Base-by-base conservation (phyloP, 805 yeast genomes). In the Suhomyces vadensis region DNA sequence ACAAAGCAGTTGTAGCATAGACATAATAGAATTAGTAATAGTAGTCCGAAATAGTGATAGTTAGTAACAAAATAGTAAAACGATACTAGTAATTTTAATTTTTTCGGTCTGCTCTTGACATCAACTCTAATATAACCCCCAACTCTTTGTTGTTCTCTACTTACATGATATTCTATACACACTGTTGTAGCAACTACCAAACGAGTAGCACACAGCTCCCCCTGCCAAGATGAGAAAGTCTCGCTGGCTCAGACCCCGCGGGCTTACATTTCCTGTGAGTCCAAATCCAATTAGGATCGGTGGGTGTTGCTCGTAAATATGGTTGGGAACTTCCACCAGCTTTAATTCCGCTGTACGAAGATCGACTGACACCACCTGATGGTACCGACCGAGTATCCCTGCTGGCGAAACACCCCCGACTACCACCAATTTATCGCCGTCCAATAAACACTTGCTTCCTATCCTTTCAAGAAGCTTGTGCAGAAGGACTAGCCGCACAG, bases 121-220 rank as follows among this genome's bases (percentile, higher is more conserved):
- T n/a, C n/a, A n/a, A n/a, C n/a, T n/a, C n/a, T n/a, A n/a, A n/a
- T n/a, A n/a, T n/a, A n/a, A n/a, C n/a, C n/a, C n/a, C n/a, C n/a
- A n/a, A n/a, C n/a, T n/a, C n/a, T n/a, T n/a, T n/a, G n/a, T n/a
- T n/a, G n/a, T n/a, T n/a, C n/a, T n/a, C n/a, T n/a, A n/a, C 2
- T 27, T 7, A 14, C 14, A 16, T 29, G 33, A 14, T 3, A 29
- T 13, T 29, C 33, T 29, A 29, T 58, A 65, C 2, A 51, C 55
- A 2, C 49, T 43, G 48, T 60, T 69, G 51, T 66, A 69, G 38
- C 54, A 60, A 47, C 71, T 68, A 0, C 95, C 95, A 64, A 86
- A 87, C 0, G 91, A 85, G 51, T 83, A 87, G 57, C 95, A 87
- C 1, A 86, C 88, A 0, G 86, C 91, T 3, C 95, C 95, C 3